phyloP scores from a whole-genome alignment of 768 basidiomycete genomes.

The Candolleomyces eurysporus region DNA sequence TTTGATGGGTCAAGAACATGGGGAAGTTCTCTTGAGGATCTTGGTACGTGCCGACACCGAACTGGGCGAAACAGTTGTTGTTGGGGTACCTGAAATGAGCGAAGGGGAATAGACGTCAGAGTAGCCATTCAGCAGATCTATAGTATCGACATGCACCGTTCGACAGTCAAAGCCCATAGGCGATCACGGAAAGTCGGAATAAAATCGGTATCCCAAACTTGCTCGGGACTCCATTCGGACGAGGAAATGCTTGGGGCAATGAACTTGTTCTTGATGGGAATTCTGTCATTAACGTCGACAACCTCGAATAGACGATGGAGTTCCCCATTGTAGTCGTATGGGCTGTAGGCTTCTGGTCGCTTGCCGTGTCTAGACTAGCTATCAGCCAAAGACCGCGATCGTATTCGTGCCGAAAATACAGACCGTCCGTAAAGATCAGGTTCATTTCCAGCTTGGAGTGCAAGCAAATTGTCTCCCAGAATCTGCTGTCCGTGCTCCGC shows the following conservation, averaged over 20 bases:
- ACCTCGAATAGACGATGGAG: conserved; percentile 15
- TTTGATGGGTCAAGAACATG: conserved; percentile 61
- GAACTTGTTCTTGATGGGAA: conserved; percentile 35
- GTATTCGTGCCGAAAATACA: not conserved
- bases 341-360: conserved; percentile 25
- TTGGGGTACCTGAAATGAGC: conserved; percentile 29
- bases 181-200: conserved; percentile 37
- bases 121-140: not conserved
- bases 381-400: conserved; percentile 1
- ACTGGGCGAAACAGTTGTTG: conserved; percentile 55
- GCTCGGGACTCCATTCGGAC: conserved; percentile 44
- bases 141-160: conserved; percentile 42
- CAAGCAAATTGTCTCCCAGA: conserved; percentile 65
- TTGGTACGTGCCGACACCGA: conserved; percentile 28
- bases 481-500: conserved; percentile 63
- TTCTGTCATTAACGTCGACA: conserved; percentile 22
- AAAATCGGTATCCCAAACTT: conserved; percentile 49
- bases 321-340: not conserved
- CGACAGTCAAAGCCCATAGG: conserved; percentile 49
- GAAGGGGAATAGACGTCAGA: not conserved
- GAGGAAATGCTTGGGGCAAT: conserved; percentile 61
- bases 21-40: conserved; percentile 51
- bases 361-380: conserved; percentile 27
- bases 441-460: conserved; percentile 74
- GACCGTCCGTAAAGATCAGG: conserved; percentile 44